Base-by-base conservation (phyloP, 148 eudicot genomes). In the Cornus florida region DNA sequence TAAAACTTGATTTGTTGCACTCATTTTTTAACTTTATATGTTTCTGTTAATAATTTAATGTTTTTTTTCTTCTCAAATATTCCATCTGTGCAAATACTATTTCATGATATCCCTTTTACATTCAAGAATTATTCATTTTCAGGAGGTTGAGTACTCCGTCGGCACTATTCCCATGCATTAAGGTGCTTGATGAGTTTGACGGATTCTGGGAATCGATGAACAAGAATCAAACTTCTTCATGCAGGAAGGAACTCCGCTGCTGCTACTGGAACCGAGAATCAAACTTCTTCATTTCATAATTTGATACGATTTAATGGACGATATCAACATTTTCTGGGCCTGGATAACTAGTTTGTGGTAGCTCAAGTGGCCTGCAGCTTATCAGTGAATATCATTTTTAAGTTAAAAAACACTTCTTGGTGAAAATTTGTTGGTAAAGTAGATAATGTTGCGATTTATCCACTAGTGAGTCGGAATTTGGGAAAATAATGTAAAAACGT, bases 101-200 rank as follows among this genome's bases (percentile, higher is more conserved):
- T 74, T 32, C n/a, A 74, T 17, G 11, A 53, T 33, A 13, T 24
- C 38, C 11, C 38, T 38, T 43, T 4, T 3, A 38, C 14, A 28
- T 39, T 69, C 14, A 69, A 1, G 50, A 31, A 17, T 64, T 73
- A 78, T 16, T 7, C 62, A 10, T 41, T 77, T 69, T 75, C 90
- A 94, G 96, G 98, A 91, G 80, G 93, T 93, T 32, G 98, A 95
- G 86, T 93, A 84, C 85, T 90, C 98, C 22, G 93, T 93, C 66
- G 97, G 98, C n/a, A 96, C 93, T 71, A 41, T 85, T 38, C 90
- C 90, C 35, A 77, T 90, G 35, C 67, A 73, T 62, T 91, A 82
- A 82, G 64, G 68, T 13, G 20, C 72, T 65, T 77, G 57, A 35
- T 81, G 24, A 14, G 50, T 64, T 32, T 41, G 22, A 9, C 48